Percentiles rank a stretch among this genome's conserved stretches.
phyloP scores from a whole-genome alignment of 768 basidiomycete genomes.

The Leccinum aurantiacum region DNA sequence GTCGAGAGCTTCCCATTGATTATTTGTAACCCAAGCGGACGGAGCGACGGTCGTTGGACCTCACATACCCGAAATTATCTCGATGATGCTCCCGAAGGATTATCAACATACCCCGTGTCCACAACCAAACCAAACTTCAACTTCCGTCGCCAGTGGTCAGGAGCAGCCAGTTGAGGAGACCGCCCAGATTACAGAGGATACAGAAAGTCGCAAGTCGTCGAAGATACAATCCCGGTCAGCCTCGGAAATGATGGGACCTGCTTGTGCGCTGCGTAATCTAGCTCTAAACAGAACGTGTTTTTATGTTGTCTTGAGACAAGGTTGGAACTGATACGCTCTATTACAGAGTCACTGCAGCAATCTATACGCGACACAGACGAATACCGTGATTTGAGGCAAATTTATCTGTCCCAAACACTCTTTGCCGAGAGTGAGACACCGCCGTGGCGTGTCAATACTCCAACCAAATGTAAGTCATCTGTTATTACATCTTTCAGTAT shows the following conservation, averaged over 20 bases:
- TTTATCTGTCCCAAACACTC: not conserved
- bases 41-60: not conserved
- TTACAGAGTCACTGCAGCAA: not conserved
- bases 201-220: not conserved
- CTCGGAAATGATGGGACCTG: slow-evolving; percentile 26
- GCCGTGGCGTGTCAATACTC: not conserved
- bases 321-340: not conserved
- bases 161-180: too few relatives aligned
- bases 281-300: slow-evolving; percentile 17
- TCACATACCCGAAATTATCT: not conserved
- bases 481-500: not conserved
- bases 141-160: not conserved
- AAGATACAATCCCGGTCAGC: slow-evolving; percentile 6
- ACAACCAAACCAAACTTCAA: not conserved
- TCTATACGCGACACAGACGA: not conserved
- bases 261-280: slow-evolving; percentile 24
- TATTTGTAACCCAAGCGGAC: not conserved
- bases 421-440: not conserved
- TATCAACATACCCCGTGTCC: not conserved
- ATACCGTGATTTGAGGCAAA: not conserved
- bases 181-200: too few relatives aligned
- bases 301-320: not conserved
- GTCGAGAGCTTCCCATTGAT: not conserved
- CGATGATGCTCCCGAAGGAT: not conserved
- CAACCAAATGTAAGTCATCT: not conserved